Base-by-base conservation (phyloP, 2,329 filamentous ascomycete species). In the Hawksworthiomyces lignivorus region DNA sequence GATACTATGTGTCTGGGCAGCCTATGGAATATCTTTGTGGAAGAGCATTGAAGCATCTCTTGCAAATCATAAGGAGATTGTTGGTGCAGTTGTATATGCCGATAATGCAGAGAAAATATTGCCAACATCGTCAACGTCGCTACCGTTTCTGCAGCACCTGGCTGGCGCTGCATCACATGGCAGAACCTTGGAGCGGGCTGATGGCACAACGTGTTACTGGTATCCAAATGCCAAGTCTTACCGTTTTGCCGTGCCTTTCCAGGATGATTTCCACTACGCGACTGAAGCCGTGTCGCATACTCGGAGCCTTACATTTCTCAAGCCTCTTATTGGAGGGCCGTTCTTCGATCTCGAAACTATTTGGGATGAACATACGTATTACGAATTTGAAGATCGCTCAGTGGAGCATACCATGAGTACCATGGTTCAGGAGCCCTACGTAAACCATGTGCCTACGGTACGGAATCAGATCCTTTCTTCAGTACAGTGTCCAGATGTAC, bases 341-440 rank as follows among this genome's bases (percentile, higher is more conserved):
- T 73, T 69, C 47, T 87, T 88, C 53, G 81, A 88, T 50, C 72
- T 89, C 8, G 85, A 89, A 55, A 70, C 72, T 2, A 80, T 88
- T 36, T 90, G 84, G 84, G 82, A 87, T 7, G 82, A 88, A 58
- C 84, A 90, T 56, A 84, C 80, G 0, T 70, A 71, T 32, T 82
- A 73, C 50, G 82, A 88, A 55, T 89, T 89, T 56, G 75, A 60
- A 1, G 75, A 80, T 42, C 71, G 82, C 10, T 76, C 75, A 3
- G 82, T 87, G 0, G 77, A 77, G 47, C 74, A 77, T 49, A 89
- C 84, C 0, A 88, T 89, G 84, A 70, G 69, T n/a, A 88, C 84
- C 0, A 88, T 89, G 84, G 82, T 87, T 2, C 69, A 80, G 36
- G 77, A 87, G 56, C 84, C 84, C 2, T 87, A 88, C 53, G 84